A percentile compares a stretch with the other conserved stretches of the same genome.
phyloP scores from a whole-genome alignment of 306 rosid genomes.

The Geum urbanum region DNA sequence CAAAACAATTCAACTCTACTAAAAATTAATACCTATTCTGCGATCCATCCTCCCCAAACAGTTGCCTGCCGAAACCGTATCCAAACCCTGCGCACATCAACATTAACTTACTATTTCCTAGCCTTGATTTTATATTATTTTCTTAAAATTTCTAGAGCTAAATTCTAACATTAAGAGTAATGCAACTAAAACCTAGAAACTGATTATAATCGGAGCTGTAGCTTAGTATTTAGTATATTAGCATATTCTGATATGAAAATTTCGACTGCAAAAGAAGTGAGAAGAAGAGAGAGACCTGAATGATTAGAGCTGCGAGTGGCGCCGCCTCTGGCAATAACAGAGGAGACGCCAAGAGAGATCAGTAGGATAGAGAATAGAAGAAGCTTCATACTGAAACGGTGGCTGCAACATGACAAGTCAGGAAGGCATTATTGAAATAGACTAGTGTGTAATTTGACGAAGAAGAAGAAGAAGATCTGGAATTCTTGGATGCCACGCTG shows the following conservation, averaged over 20 bases:
- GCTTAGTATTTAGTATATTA: too few relatives aligned
- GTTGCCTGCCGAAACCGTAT: constrained; percentile 39
- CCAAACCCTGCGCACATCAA: constrained; percentile 34
- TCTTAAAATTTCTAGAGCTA: too few relatives aligned
- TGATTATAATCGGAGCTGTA: too few relatives aligned
- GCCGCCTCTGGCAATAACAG: constrained; percentile 47
- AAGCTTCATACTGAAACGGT: constrained; percentile 19
- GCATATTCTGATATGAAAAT: background rate
- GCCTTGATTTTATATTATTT: background rate
- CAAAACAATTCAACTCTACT: constrained; percentile 5
- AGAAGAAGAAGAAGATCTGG: background rate
- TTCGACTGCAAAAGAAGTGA: background rate
- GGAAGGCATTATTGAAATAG: constrained; percentile 11
- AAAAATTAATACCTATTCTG: constrained; percentile 39
- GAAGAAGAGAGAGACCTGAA: constrained; percentile 40
- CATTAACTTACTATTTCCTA: constrained; percentile 7
- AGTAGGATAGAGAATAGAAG: constrained; percentile 31
- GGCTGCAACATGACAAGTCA: constrained; percentile 13
- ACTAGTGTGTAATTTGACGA: too few relatives aligned
- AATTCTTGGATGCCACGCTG: background rate
- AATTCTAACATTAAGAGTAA: background rate
- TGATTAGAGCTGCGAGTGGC: constrained; percentile 16
- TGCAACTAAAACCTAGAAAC: background rate
- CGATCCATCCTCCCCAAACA: constrained; percentile 38
- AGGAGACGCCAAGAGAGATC: constrained; percentile 32